These are phyloP conservation scores for Phytophthora cryptogea DNA, from an alignment of 352 stramenopile species.

Conservation along the genomic window DNA sequence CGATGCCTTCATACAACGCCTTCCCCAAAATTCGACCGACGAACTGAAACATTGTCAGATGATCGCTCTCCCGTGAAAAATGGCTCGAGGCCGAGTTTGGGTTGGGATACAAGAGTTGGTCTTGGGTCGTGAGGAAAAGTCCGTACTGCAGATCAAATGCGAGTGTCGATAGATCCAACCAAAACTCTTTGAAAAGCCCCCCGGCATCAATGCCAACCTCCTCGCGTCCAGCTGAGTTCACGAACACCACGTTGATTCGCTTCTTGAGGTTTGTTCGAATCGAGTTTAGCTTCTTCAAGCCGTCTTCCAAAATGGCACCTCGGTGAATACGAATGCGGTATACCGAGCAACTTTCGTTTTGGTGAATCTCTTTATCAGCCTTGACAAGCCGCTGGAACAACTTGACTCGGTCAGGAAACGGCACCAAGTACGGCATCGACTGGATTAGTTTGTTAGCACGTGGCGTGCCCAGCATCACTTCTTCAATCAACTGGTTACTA, in stretches of 20 bases:
- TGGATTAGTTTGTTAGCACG: constrained; percentile 66
- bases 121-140: constrained; percentile 70
- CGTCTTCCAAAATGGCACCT: constrained; percentile 85
- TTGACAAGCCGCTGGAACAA: constrained; percentile 69
- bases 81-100: constrained; percentile 88
- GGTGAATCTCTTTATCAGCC: constrained; percentile 56
- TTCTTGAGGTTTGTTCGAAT: constrained; percentile 89
- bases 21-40: constrained; percentile 95
- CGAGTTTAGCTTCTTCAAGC: constrained; percentile 85
- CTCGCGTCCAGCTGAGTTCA: constrained; percentile 89
- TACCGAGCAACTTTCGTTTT: constrained; percentile 45
- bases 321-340: constrained; percentile 74
- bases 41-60: constrained; percentile 95
- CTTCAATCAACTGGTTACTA: constrained; percentile 58
- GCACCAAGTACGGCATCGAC: constrained; percentile 76
- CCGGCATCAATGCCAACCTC: constrained; percentile 97
- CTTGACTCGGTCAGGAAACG: constrained; percentile 72
- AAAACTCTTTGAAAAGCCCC: constrained; percentile 98
- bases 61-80: constrained; percentile 73
- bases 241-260: constrained; percentile 77
- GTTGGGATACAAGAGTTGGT: constrained; percentile 94
- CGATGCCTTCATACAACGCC: constrained; percentile 95
- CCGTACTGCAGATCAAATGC: constrained; percentile 95
- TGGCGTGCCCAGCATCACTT: constrained; percentile 54
- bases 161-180: constrained; percentile 87